Percentiles rank a stretch among this genome's conserved stretches.
These are phyloP conservation scores for Aristolochia contorta DNA, from an alignment of 164 flowering plant species.

Conservation along the genomic window DNA sequence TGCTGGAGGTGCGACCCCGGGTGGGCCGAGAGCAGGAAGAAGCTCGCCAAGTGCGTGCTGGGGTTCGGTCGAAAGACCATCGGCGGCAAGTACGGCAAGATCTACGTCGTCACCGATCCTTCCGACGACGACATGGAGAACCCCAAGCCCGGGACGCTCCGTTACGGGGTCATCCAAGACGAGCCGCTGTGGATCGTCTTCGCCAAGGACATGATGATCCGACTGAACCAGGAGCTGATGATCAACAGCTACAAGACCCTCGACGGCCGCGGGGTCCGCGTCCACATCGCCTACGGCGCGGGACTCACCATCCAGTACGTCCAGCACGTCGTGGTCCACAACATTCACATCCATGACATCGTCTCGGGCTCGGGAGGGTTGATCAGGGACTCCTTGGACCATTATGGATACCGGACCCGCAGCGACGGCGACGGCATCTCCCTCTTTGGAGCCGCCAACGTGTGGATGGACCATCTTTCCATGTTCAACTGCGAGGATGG, in stretches of 20 bases:
- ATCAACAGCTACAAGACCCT: conserved; percentile 65
- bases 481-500: conserved; percentile 60
- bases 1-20: conserved; percentile 70
- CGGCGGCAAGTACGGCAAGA: conserved; percentile 64
- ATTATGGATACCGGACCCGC: conserved; percentile 37
- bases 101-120: conserved; percentile 55
- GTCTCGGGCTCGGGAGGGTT: conserved; percentile 40
- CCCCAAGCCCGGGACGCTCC: conserved; percentile 65
- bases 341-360: conserved; percentile 50
- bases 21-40: conserved; percentile 43
- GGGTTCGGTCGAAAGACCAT: conserved; percentile 72
- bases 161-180: conserved; percentile 72
- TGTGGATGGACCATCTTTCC: conserved; percentile 79
- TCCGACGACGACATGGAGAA: conserved; percentile 51
- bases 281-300: conserved; percentile 50
- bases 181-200: conserved; percentile 73
- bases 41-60: conserved; percentile 64
- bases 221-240: conserved; percentile 57
- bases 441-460: conserved; percentile 38
- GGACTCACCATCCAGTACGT: conserved; percentile 64
- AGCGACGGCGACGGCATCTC: conserved; percentile 78
- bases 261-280: conserved; percentile 7
- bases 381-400: conserved; percentile 48
- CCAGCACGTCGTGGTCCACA: conserved; percentile 60
- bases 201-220: conserved; percentile 70